phyloP scores from a whole-genome alignment of 2,329 filamentous ascomycete species.

The Tolypocladium amazonense region DNA sequence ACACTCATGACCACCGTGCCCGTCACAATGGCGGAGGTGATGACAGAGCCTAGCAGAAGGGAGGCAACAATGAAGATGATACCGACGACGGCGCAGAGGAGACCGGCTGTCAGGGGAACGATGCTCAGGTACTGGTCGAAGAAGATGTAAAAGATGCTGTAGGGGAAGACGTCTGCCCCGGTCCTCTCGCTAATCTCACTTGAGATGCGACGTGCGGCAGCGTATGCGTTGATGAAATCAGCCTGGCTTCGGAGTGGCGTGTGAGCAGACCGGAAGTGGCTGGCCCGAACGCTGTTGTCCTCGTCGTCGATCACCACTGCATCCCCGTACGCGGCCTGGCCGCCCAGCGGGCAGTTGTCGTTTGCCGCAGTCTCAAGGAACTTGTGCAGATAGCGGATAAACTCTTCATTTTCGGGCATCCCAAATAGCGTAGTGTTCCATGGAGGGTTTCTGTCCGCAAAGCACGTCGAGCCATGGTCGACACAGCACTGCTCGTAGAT shows the following conservation, averaged over 20 bases:
- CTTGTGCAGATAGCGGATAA: slow-evolving; percentile 71
- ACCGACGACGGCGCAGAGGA: slow-evolving; percentile 72
- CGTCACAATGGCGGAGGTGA: slow-evolving; percentile 74
- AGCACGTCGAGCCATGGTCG: slow-evolving; percentile 63
- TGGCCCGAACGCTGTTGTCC: slow-evolving; percentile 60
- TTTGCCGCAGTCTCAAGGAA: slow-evolving; percentile 76
- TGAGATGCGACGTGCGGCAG: slow-evolving; percentile 79
- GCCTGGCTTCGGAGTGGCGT: slow-evolving; percentile 76
- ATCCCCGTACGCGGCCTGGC: slow-evolving; percentile 75
- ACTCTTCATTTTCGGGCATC: slow-evolving; percentile 91
- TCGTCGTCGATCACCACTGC: slow-evolving; percentile 70
- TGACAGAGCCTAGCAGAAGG: slow-evolving; percentile 70
- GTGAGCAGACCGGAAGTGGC: slow-evolving; percentile 86
- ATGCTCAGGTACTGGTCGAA: slow-evolving; percentile 95
- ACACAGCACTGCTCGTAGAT: slow-evolving; percentile 61
- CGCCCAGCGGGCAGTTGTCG: slow-evolving; percentile 77
- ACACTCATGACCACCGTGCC: slow-evolving; percentile 88
- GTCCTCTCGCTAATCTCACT: slow-evolving; percentile 61
- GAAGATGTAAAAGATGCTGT: slow-evolving; percentile 97
- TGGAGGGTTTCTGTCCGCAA: slow-evolving; percentile 61
- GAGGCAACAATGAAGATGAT: slow-evolving; percentile 78
- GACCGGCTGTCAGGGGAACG: slow-evolving; percentile 63
- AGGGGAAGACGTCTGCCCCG: slow-evolving; percentile 80
- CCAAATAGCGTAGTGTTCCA: slow-evolving; percentile 87
- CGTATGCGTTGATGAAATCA: slow-evolving; percentile 89